Evolutionary conservation across 257 asterid species (phyloP).

Genomic region (Nicotiana undulata): DNA sequence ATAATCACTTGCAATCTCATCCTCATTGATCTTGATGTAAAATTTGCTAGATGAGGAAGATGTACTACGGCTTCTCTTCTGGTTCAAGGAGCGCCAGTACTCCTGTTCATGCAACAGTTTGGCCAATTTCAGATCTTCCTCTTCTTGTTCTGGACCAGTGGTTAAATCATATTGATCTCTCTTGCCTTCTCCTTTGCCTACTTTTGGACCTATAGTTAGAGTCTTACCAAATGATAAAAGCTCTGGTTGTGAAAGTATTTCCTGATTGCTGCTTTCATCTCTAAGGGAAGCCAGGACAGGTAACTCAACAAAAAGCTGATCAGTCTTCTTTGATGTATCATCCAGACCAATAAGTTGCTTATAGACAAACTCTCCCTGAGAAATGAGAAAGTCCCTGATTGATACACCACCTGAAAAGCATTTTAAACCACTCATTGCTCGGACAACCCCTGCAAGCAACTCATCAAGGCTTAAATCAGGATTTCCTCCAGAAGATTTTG

Average conservation of each 20-base stretch:
- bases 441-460: conserved; percentile 85
- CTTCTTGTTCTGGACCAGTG: conserved; percentile 38
- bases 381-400: conserved; percentile 67
- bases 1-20: conserved; percentile 92
- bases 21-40: conserved; percentile 90
- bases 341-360: conserved; percentile 82
- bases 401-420: conserved; percentile 62
- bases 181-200: conserved; percentile 23
- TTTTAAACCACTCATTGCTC: conserved; percentile 71
- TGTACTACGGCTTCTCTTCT: conserved; percentile 48
- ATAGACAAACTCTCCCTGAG: conserved; percentile 80
- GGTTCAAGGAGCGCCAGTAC: conserved; percentile 69
- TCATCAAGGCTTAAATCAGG: conserved; percentile 63
- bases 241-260: conserved; percentile 26
- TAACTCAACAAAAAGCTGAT: conserved; percentile 43
- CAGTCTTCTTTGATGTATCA: conserved; percentile 60
- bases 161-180: conserved; percentile 19
- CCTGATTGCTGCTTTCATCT: conserved; percentile 46
- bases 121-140: conserved; percentile 66
- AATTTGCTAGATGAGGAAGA: conserved; percentile 48
- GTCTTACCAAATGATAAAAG: conserved; percentile 33
- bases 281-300: conserved; percentile 58
- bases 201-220: conserved; percentile 47
- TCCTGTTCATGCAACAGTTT: conserved; percentile 80
- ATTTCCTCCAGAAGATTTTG: conserved; percentile 60